These are phyloP conservation scores for Jasminum sambac DNA, from an alignment of 257 asterid species.

Conservation along the genomic window DNA sequence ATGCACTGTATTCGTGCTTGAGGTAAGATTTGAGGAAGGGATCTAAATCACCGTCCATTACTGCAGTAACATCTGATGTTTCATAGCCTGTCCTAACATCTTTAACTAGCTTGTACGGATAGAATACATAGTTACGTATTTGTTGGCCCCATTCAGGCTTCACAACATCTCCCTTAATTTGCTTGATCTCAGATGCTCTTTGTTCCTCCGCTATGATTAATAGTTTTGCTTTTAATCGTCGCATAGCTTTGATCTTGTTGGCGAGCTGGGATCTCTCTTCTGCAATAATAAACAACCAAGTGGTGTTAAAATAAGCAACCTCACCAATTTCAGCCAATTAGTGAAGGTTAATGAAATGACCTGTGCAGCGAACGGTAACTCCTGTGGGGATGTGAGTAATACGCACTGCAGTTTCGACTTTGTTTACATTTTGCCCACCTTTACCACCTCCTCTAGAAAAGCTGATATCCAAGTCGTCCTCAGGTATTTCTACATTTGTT, in stretches of 20 bases:
- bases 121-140: slow-evolving; percentile 90
- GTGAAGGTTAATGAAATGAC: slow-evolving; percentile 36
- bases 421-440: slow-evolving; percentile 98
- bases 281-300: slow-evolving; percentile 29
- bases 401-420: slow-evolving; percentile 95
- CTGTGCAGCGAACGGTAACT: slow-evolving; percentile 86
- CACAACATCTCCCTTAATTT: slow-evolving; percentile 80
- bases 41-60: slow-evolving; percentile 94
- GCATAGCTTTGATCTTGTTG: slow-evolving; percentile 88
- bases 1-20: slow-evolving; percentile 64
- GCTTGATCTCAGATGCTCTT: slow-evolving; percentile 95
- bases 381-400: slow-evolving; percentile 96
- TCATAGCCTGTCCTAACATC: slow-evolving; percentile 84
- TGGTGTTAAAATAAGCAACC: not conserved
- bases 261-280: slow-evolving; percentile 82
- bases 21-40: slow-evolving; percentile 88
- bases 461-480: slow-evolving; percentile 85
- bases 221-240: slow-evolving; percentile 83
- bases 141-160: slow-evolving; percentile 99
- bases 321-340: too few species aligned
- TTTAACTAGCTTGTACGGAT: slow-evolving; percentile 93
- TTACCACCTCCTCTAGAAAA: slow-evolving; percentile 90
- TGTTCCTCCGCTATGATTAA: slow-evolving; percentile 89
- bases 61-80: slow-evolving; percentile 76
- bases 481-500: slow-evolving; percentile 79